Conservation (phyloP, 768 basidiomycete genomes). For the Suillus subalutaceus region DNA sequence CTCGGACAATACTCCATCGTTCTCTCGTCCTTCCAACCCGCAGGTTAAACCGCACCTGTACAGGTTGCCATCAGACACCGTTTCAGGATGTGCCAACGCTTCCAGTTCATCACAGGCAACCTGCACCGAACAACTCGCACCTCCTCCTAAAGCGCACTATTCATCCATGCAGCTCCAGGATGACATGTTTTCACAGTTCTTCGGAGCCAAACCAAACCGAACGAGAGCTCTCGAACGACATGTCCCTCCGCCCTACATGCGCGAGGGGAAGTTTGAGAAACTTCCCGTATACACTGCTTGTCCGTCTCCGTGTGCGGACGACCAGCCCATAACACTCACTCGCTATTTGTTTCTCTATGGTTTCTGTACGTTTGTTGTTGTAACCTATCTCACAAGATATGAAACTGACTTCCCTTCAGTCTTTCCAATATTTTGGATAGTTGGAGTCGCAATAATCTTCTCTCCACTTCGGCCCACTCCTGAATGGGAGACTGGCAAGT, state of each 20-base stretch:
- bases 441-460: slow-evolving; percentile 58
- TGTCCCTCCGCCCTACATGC: slow-evolving; percentile 47
- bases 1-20: slow-evolving; percentile 9
- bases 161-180: slow-evolving; percentile 29
- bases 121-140: slow-evolving; percentile 14
- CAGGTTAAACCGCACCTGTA: slow-evolving; percentile 27
- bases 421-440: slow-evolving; percentile 64
- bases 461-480: slow-evolving; percentile 52
- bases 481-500: slow-evolving; percentile 60
- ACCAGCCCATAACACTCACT: slow-evolving; percentile 58
- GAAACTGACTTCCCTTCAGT: slow-evolving; percentile 36
- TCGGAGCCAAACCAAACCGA: slow-evolving; percentile 30
- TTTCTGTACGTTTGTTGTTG: slow-evolving; percentile 47
- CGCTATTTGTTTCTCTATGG: slow-evolving; percentile 66
- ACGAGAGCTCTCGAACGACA: slow-evolving; percentile 23
- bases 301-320: slow-evolving; percentile 24
- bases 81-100: slow-evolving; percentile 17
- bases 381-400: slow-evolving; percentile 10
- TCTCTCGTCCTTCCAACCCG: slow-evolving; percentile 18
- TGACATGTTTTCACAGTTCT: slow-evolving; percentile 36
- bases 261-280: slow-evolving; percentile 40
- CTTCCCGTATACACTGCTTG: slow-evolving; percentile 26
- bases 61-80: slow-evolving; percentile 24
- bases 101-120: slow-evolving; percentile 12
- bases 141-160: slow-evolving; percentile 24